Base-by-base conservation (phyloP, 345 rosid species). In the Punica granatum region DNA sequence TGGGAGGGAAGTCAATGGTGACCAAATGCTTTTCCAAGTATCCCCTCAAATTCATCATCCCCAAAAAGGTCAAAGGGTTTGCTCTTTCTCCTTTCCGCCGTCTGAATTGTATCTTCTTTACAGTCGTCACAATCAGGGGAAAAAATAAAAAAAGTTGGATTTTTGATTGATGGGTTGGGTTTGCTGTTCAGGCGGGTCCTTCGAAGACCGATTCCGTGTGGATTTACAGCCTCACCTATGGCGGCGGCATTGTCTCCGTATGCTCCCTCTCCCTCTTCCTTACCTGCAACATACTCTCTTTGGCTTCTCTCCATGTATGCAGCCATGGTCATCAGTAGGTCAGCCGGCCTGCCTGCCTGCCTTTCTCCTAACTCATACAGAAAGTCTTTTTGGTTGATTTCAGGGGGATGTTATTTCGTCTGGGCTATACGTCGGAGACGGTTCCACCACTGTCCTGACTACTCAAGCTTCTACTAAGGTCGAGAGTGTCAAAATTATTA, bases 381-480 rank as follows among this genome's bases (percentile, higher is more conserved):
- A 23, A 19, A 21, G 23, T 41, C 44, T 68, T 64, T 34, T 72
- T 35, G 74, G 51, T 69, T n/a, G n/a, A n/a, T 4, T 37, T 35
- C 63, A 86, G 86, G 87, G 91, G 59, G 89, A 93, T 73, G 79
- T 78, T 32, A 89, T 88, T 75, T 84, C 89, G 13, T 84, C 90
- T 78, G 88, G 81, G 68, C 69, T 90, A 73, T 77, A 64, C 37
- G 70, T 92, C 60, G 82, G 85, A 73, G 85, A 87, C 78, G 88
- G 84, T 69, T 90, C 96, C 82, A 86, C 88, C 36, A 75, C 86
- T 60, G 89, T 87, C 33, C 67, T 90, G 41, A 92, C 98, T 3
- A 92, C 97, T 25, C 98, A 92, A 71, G 86, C 97, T 78, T 90
- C 97, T 69, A 90, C 96, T 9, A 92, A 92, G 92, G 98, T 92